Base-by-base conservation (phyloP, 116 monocot genomes). In the Phalaenopsis hybrid region DNA sequence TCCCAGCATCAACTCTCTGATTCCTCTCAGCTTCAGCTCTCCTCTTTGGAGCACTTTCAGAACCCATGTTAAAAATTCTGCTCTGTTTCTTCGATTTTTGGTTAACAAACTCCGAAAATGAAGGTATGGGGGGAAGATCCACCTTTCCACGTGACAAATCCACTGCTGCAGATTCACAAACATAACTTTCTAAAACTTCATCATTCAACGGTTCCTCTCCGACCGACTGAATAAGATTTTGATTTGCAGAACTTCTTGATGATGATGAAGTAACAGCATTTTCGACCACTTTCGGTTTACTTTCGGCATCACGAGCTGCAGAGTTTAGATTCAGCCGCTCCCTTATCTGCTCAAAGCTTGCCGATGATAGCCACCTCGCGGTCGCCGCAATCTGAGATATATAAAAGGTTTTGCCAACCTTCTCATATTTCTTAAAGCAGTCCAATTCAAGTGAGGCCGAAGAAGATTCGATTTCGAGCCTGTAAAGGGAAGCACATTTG, bases 361-460 rank as follows among this genome's bases (percentile, higher is more conserved):
- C 83, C 74, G 93, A 88, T 13, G 93, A 91, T 9, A 94, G 57
- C 97, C 97, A 94, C 80, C 94, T 90, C 72, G 89, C 81, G 9
- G 88, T 98, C 28, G 90, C 90, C 15, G 93, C 97, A 73, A 91
- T 76, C 84, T 93, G 92, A 1, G 94, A 98, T 75, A 88, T 90
- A 76, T 94, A 98, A 86, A 98, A 98, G 37, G 90, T 86, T 81
- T 84, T 94, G 9, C 97, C 97, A 55, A 87, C 90, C 65, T 94
- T 94, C 57, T 84, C 87, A 76, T 91, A 98, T 74, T 92, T 94
- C 31, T 83, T 88, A 74, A 90, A 98, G 90, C 95, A 98, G 45
- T 98, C 97, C 37, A 6, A 77, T 83, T 98, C 94, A 21, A 98
- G 92, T 51, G 89, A 83, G 1, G 74, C 5, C 10, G 92, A 88